Evolutionary conservation across 1,139 yeast species (phyloP).

Genomic region (Pichia sp.): DNA sequence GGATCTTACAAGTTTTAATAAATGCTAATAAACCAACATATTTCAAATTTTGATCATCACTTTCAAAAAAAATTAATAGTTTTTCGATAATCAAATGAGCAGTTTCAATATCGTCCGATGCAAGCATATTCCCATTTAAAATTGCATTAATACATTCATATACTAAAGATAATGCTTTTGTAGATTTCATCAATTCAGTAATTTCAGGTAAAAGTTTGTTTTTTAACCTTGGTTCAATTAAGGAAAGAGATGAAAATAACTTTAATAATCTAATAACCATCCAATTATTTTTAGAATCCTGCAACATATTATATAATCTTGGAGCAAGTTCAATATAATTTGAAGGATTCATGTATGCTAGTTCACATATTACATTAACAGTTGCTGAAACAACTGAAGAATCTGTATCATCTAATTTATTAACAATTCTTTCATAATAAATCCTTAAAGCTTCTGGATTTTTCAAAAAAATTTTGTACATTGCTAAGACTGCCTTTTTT

Average conservation of each 20-base stretch:
- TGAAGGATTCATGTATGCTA: constrained; percentile 77
- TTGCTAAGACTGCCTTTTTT: constrained; percentile 85
- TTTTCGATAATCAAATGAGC: constrained; percentile 66
- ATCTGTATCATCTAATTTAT: constrained; percentile 62
- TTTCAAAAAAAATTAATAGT: constrained; percentile 61
- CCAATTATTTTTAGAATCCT: constrained; percentile 87
- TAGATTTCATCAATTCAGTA: constrained; percentile 62
- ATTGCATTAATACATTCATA: constrained; percentile 92
- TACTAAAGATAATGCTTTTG: constrained; percentile 77
- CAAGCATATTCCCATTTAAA: constrained; percentile 77
- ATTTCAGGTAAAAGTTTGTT: constrained; percentile 78
- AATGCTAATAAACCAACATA: constrained; percentile 83
- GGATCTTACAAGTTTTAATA: constrained; percentile 70
- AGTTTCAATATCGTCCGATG: constrained; percentile 57
- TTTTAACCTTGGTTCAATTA: constrained; percentile 84
- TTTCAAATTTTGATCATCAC: constrained; percentile 77
- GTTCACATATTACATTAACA: constrained; percentile 89
- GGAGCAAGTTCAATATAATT: constrained; percentile 80
- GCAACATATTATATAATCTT: constrained; percentile 66
- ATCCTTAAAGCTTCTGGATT: constrained; percentile 84
- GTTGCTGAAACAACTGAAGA: constrained; percentile 93
- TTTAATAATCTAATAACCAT: constrained; percentile 82
- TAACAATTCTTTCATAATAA: constrained; percentile 68
- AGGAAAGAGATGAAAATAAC: constrained; percentile 75
- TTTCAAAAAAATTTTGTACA: constrained; percentile 84